Evolutionary conservation across 2,329 filamentous ascomycete genomes (phyloP), one percentile per base, ranked within the genome.

Genomic region (Colletotrichum spinosum): DNA sequence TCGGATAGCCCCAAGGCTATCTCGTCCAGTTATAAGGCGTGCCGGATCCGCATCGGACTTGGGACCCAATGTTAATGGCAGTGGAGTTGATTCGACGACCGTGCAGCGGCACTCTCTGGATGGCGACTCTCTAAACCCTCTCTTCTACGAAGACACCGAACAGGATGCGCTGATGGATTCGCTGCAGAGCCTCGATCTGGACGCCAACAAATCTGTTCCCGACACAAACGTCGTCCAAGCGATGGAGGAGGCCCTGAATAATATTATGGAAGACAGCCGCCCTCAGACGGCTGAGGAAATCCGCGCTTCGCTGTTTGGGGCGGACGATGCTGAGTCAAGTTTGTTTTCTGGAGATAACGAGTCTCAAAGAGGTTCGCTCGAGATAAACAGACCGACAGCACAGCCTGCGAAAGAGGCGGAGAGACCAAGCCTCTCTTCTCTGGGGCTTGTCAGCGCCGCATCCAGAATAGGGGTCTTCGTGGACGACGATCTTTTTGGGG

Each of bases 391-490:
- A 17, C 70, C 78, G 25, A 25, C 25, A 34, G 61, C 67, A 11
- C 55, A 68, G 25, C 68, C 66, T 55, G 70, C 75, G 3, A 86
- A 84, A 65, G 84, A 86, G 50, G 78, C 73, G 41, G 86, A 88
- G 35, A 97, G 92, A 76, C 94, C 94, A 33, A 99, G 92, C 73
- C 88, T 99, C 69, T 91, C 95, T 10, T 97, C 96, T 0, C 81
- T 99, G 3, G 96, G 96, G 0, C 86, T 99, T 6, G 93, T 99
- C 2, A 97, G 93, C 65, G 90, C 91, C 6, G 92, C 93, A 12
- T 93, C 92, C 13, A 90, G 93, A 25, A 94, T 94, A 65, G 94
- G 95, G 1, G 96, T 99, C 2, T 99, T 99, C 76, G 88, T 92
- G 7, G 92, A 97, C 70, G 92, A 98, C 73, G 93, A 98, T 73